Base-by-base conservation (phyloP, 768 basidiomycete species). In the Rubroboletus satanas region DNA sequence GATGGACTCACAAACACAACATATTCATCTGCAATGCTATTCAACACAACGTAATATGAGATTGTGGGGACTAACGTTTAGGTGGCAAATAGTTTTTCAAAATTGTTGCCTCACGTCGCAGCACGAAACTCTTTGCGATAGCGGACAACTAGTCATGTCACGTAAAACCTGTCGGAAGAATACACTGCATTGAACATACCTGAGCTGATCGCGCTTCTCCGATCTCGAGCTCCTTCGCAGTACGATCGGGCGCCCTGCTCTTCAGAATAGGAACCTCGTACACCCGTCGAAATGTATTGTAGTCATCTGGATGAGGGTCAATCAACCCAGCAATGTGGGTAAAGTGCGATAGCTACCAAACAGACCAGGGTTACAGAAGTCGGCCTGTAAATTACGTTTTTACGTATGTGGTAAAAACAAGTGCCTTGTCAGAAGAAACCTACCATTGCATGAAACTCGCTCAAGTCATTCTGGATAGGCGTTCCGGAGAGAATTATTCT, bases 401-500 rank as follows among this genome's bases (percentile, higher is more conserved):
- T 36, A 51, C 44, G 4, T 33, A n/a, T 28, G 18, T 10, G 1
- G 8, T 41, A 41, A 46, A 36, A 47, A 17, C 38, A 33, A 33
- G 49, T 37, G 8, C 42, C 18, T 23, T 39, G 0, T 4, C 7
- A 8, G 8, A n/a, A 50, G 15, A 18, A 36, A 63, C 80, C 59
- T 59, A 93, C 94, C 96, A 98, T 98, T 5, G 93, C 83, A 71
- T 97, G 96, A 66, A 96, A 96, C 70, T 99, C 97, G 58, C 88
- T 77, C 29, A 99, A 73, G 68, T 98, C 93, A 71, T 99, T 99
- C 69, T 98, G 97, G 39, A 99, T 90, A 0, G 97, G 97, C 1
- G 97, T 99, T 32, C 97, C 97, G 0, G 94, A 94, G 4, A 99
- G 77, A 36, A 99, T 95, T 57, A 98, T 79, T 36, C 96, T 75